Percentiles rank a stretch among this genome's conserved stretches.
Evolutionary conservation across 1,284 basidiomycete genomes (phyloP).

Genomic region (Melampsora larici-populina): DNA sequence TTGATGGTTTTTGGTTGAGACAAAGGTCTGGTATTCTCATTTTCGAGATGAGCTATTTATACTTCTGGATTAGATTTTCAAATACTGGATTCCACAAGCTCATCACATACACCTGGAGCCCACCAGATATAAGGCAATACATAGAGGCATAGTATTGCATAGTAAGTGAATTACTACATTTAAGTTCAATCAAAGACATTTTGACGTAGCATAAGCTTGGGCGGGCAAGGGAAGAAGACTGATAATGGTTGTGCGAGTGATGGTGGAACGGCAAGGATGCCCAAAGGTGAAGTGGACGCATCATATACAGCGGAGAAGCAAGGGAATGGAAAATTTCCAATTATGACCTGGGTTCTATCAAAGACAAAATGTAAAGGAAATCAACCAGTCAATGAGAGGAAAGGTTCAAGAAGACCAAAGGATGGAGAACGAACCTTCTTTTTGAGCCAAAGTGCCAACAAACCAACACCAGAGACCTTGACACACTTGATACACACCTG

Average conservation of each 20-base stretch:
- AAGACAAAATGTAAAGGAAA: too few relatives aligned
- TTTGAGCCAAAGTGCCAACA: slow-evolving; percentile 94
- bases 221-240: too few relatives aligned
- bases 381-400: background rate
- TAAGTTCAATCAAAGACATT: background rate
- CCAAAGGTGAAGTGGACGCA: background rate
- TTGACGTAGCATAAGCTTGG: too few relatives aligned
- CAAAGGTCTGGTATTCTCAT: too few relatives aligned
- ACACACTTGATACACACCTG: slow-evolving; percentile 98
- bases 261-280: too few relatives aligned
- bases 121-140: background rate
- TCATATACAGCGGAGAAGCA: background rate
- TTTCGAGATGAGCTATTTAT: too few relatives aligned
- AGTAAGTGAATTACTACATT: slow-evolving; percentile 2
- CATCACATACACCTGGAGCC: background rate
- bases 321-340: background rate
- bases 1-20: too few relatives aligned
- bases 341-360: slow-evolving; percentile 7
- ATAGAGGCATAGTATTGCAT: slow-evolving; percentile 10
- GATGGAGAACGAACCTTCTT: slow-evolving; percentile 71
- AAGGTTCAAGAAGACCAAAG: background rate
- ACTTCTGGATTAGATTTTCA: too few relatives aligned
- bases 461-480: slow-evolving; percentile 98
- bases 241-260: too few relatives aligned
- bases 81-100: too few relatives aligned